A percentile compares a stretch with the other conserved stretches of the same genome.
These are phyloP conservation scores for Picochlorum sp. DNA, from an alignment of 139 green algal genomes.

Conservation along the genomic window DNA sequence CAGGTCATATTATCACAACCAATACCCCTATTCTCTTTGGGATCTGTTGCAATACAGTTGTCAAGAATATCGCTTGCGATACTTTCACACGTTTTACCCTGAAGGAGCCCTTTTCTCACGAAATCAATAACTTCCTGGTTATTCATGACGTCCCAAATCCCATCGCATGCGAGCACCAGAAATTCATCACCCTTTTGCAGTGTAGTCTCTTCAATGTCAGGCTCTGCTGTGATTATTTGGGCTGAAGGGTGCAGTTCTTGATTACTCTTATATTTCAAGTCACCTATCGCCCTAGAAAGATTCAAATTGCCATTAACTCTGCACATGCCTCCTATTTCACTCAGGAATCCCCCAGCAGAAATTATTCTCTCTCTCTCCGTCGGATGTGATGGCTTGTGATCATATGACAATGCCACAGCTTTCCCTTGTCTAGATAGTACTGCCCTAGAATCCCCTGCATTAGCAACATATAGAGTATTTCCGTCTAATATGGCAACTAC, in stretches of 20 bases:
- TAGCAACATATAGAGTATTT: slow-evolving; percentile 74
- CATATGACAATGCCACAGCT: slow-evolving; percentile 53
- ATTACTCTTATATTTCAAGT: slow-evolving; percentile 92
- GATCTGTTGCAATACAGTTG: slow-evolving; percentile 75
- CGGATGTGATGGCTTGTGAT: slow-evolving; percentile 77
- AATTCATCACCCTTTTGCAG: slow-evolving; percentile 70
- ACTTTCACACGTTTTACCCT: slow-evolving; percentile 31
- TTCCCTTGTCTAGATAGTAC: slow-evolving; percentile 54
- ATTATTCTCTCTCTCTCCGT: slow-evolving; percentile 69
- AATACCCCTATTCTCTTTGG: slow-evolving; percentile 68
- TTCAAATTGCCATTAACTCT: slow-evolving; percentile 94
- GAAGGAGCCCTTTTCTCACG: slow-evolving; percentile 49
- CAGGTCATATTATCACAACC: slow-evolving; percentile 93
- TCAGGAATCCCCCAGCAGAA: slow-evolving; percentile 64
- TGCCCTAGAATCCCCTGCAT: slow-evolving; percentile 80
- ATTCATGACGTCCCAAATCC: slow-evolving; percentile 88
- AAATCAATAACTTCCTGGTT: slow-evolving; percentile 80
- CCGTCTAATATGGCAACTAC: slow-evolving; percentile 72
- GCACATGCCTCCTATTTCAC: slow-evolving; percentile 34
- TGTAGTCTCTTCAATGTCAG: slow-evolving; percentile 42
- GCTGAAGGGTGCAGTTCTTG: slow-evolving; percentile 20
- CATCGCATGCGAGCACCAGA: slow-evolving; percentile 87
- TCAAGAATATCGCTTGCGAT: slow-evolving; percentile 72
- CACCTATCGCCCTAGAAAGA: slow-evolving; percentile 88
- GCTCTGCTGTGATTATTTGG: slow-evolving; percentile 79